Base-by-base conservation (phyloP, 2,329 filamentous ascomycete species). In the Rutstroemia sp. region DNA sequence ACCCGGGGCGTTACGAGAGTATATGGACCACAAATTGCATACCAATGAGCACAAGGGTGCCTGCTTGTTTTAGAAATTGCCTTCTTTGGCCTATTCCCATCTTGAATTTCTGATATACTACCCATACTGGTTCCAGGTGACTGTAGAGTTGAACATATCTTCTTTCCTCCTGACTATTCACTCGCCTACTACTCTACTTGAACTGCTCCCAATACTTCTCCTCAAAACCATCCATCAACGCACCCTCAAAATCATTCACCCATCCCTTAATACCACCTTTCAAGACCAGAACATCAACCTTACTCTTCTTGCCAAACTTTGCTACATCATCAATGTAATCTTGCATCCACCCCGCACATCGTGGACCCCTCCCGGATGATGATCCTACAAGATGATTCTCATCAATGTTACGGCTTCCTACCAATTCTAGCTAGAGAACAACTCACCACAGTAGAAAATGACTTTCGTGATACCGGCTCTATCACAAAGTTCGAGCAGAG, bases 401-500 rank as follows among this genome's bases (percentile, higher is more conserved):
- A 54, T 51, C 1, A 30, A 36, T 36, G 19, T 21, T 14, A 27
- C 17, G 16, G 23, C 45, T 19, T 48, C 39, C n/a, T 57, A 39
- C 51, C 27, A 16, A 21, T 23, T 16, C 4, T 16, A 30, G 25
- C 5, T 48, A 19, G 12, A 49, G 16, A 4, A 17, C 6, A n/a
- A 61, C 71, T 59, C 66, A 80, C 79, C 78, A 62, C 78, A 82
- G 67, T 82, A 82, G 62, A 80, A 81, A 36, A 83, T 75, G 23
- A 81, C 69, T 44, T 69, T 73, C 49, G 72, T 72, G 21, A 80
- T 70, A 1, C 73, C 73, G 2, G 78, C 79, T 56, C 76, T 72
- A 60, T 74, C 75, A 68, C 75, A 77, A 17, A 83, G 68, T 46
- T 73, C 73, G 59, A 80, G 75, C 27, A 81, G 65, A 5, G 70